phyloP scores from a whole-genome alignment of 345 rosid genomes.

The Brassica rapa region DNA sequence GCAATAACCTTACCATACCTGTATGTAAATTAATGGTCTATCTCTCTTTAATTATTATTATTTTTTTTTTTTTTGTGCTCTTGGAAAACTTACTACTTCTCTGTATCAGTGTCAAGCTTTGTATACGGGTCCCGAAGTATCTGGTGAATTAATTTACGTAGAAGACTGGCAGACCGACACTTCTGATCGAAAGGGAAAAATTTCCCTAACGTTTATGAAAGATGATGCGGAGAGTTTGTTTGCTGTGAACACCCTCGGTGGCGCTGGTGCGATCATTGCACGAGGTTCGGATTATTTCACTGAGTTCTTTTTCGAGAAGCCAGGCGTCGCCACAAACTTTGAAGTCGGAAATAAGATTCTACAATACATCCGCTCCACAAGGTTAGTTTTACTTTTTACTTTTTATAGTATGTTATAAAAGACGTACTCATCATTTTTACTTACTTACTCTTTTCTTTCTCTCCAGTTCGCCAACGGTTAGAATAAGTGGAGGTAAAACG shows the following conservation, averaged over 20 bases:
- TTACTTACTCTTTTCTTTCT: background rate
- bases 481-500: background rate
- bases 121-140: background rate
- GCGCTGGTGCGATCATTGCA: background rate
- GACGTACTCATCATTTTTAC: background rate
- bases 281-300: background rate
- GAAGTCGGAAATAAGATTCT: constrained; percentile 22
- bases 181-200: background rate
- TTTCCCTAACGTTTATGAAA: constrained; percentile 11
- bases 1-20: constrained; percentile 16
- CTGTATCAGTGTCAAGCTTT: constrained; percentile 11
- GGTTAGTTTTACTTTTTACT: background rate
- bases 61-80: background rate
- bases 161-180: background rate
- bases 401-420: background rate
- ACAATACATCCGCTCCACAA: constrained; percentile 25
- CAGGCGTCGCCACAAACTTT: background rate
- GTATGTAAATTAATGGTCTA: constrained; percentile 2
- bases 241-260: background rate
- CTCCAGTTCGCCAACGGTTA: constrained; percentile 25
- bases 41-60: background rate
- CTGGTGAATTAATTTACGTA: constrained; percentile 5
- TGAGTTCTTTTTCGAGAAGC: rapidly evolving
- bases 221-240: rapidly evolving
- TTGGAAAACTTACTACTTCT: background rate